Percentiles rank a stretch among this genome's conserved stretches.
Evolutionary conservation across 1,139 yeast genomes (phyloP).

Genomic region (Nakaseomyces kungkrabaensis): DNA sequence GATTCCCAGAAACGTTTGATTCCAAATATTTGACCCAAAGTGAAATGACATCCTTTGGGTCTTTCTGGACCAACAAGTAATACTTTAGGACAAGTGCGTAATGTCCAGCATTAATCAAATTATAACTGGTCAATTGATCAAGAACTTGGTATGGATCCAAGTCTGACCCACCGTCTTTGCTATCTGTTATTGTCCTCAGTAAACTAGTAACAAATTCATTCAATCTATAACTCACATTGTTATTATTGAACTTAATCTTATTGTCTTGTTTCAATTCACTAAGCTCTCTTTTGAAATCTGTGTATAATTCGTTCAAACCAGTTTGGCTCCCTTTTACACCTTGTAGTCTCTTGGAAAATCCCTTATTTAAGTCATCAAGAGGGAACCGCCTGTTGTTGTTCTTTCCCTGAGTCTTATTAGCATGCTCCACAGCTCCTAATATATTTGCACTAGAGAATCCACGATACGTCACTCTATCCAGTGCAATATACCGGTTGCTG

Average conservation of each 20-base stretch:
- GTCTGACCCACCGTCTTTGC: constrained; percentile 6
- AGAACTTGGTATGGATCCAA: constrained; percentile 23
- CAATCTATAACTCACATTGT: background rate
- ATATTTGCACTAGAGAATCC: background rate
- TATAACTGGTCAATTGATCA: constrained; percentile 16
- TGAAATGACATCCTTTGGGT: constrained; percentile 23
- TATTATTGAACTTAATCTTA: background rate
- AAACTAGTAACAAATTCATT: background rate
- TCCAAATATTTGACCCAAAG: constrained; percentile 27
- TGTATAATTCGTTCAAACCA: background rate
- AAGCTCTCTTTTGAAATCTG: background rate
- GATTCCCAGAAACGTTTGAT: background rate
- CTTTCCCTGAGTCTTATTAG: background rate
- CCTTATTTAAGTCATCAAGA: background rate
- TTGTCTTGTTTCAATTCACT: background rate
- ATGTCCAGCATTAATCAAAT: constrained; percentile 23
- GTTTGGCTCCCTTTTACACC: background rate
- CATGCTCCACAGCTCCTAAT: background rate
- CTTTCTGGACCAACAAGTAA: constrained; percentile 8
- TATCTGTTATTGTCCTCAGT: background rate
- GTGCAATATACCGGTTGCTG: background rate
- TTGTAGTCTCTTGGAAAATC: background rate
- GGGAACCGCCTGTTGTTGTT: background rate
- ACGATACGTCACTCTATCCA: background rate
- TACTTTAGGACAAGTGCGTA: constrained; percentile 20